Percentiles rank a stretch among this genome's conserved stretches.
Evolutionary conservation across 2,329 filamentous ascomycete genomes (phyloP).

Genomic region (Sphaceloma murrayae): DNA sequence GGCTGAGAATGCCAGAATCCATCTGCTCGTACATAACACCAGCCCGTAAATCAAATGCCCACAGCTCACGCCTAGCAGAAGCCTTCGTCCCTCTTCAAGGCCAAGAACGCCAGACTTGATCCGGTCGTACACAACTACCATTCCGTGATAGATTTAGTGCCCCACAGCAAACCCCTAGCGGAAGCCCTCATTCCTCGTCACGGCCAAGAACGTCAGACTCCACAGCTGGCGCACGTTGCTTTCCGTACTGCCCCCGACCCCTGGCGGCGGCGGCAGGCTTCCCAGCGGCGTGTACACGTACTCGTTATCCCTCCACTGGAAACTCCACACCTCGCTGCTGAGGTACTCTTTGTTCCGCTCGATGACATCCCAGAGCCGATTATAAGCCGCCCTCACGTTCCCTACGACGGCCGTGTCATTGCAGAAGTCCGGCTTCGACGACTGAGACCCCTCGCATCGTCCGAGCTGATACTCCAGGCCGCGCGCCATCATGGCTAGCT

Average conservation of each 20-base stretch:
- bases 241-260: slow-evolving; percentile 30
- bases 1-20: too few relatives aligned
- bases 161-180: too few relatives aligned
- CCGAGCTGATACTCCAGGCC: slow-evolving; percentile 50
- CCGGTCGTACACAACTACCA: too few relatives aligned
- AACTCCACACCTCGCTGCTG: slow-evolving; percentile 54
- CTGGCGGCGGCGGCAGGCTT: slow-evolving; percentile 40
- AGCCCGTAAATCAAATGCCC: too few relatives aligned
- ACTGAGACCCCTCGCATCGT: slow-evolving; percentile 37
- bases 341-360: slow-evolving; percentile 46
- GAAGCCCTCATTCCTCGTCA: slow-evolving; percentile 36
- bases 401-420: slow-evolving; percentile 33
- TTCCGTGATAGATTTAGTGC: too few relatives aligned
- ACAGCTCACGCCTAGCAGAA: too few relatives aligned
- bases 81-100: too few relatives aligned
- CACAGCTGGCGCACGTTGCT: slow-evolving; percentile 49
- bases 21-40: too few relatives aligned
- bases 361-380: slow-evolving; percentile 51
- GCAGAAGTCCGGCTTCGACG: slow-evolving; percentile 42
- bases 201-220: slow-evolving; percentile 51
- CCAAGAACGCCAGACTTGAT: too few relatives aligned
- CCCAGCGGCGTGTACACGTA: slow-evolving; percentile 46
- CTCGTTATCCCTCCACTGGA: slow-evolving; percentile 42
- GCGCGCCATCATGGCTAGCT: slow-evolving; percentile 54
- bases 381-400: slow-evolving; percentile 44